phyloP scores from a whole-genome alignment of 768 basidiomycete species.

The Pleurotus cornucopiae region DNA sequence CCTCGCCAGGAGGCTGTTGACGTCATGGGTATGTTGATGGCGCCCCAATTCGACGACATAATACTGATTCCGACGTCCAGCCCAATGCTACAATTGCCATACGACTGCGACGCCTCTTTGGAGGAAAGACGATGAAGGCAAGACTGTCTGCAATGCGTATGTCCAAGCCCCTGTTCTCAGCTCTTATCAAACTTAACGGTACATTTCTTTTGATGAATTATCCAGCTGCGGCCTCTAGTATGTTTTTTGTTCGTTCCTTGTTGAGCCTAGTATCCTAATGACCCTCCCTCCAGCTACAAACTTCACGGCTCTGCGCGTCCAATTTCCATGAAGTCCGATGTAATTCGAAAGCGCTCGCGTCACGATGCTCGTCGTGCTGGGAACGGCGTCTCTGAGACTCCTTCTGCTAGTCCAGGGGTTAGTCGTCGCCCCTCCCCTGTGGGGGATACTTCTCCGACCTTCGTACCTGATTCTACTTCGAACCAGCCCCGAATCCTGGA shows the following conservation, averaged over 20 bases:
- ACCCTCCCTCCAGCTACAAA: slow-evolving; percentile 45
- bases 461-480: slow-evolving; percentile 63
- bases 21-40: slow-evolving; percentile 53
- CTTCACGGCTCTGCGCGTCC: slow-evolving; percentile 82
- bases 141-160: slow-evolving; percentile 88
- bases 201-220: slow-evolving; percentile 7
- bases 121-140: slow-evolving; percentile 89
- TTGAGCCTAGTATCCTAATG: not conserved
- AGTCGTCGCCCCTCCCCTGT: slow-evolving; percentile 71
- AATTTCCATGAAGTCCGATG: slow-evolving; percentile 88
- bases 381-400: slow-evolving; percentile 55
- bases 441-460: slow-evolving; percentile 56
- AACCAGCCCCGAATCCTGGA: slow-evolving; percentile 49
- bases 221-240: slow-evolving; percentile 69
- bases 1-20: slow-evolving; percentile 71
- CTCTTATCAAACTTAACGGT: not conserved
- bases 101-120: slow-evolving; percentile 86
- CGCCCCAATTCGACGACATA: not conserved
- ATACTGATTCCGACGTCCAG: slow-evolving; percentile 31
- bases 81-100: slow-evolving; percentile 88
- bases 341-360: slow-evolving; percentile 82
- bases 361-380: slow-evolving; percentile 69
- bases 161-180: slow-evolving; percentile 24
- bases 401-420: slow-evolving; percentile 71
- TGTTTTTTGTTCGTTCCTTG: not conserved